A percentile compares a stretch with the other conserved stretches of the same genome.
Evolutionary conservation across 768 basidiomycete species (phyloP).

Genomic region (Leucogyrophana mollusca): DNA sequence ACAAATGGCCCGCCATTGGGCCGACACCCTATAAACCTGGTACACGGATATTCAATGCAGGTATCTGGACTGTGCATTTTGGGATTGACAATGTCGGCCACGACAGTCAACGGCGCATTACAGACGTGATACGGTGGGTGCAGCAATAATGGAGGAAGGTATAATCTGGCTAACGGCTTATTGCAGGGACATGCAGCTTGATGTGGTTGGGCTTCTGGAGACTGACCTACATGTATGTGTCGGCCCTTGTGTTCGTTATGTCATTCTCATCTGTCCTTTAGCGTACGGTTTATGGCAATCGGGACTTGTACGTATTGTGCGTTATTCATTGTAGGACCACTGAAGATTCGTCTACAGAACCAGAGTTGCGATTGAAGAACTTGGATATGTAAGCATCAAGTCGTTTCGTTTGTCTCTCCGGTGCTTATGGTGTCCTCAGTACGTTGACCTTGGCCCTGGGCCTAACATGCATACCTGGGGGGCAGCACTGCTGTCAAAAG

Average conservation of each 20-base stretch:
- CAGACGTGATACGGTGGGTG: slow-evolving; percentile 58
- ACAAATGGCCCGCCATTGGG: slow-evolving; percentile 46
- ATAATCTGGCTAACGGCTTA: background rate
- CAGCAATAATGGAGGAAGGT: slow-evolving; percentile 69
- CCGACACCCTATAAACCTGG: slow-evolving; percentile 62
- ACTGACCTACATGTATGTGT: slow-evolving; percentile 77
- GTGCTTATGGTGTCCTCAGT: slow-evolving; percentile 38
- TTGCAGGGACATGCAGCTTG: slow-evolving; percentile 75
- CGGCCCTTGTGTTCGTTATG: background rate
- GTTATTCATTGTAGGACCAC: background rate
- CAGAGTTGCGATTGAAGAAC: slow-evolving; percentile 70
- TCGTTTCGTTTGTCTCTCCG: background rate
- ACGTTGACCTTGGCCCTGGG: slow-evolving; percentile 87
- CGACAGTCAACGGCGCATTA: slow-evolving; percentile 32
- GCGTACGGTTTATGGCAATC: slow-evolving; percentile 77
- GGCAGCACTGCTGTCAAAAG: slow-evolving; percentile 78
- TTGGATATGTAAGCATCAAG: slow-evolving; percentile 68
- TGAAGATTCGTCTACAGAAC: slow-evolving; percentile 46
- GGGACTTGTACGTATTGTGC: slow-evolving; percentile 61
- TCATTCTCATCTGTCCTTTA: slow-evolving; percentile 24
- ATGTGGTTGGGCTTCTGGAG: slow-evolving; percentile 83
- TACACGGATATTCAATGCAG: slow-evolving; percentile 70
- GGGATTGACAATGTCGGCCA: slow-evolving; percentile 49
- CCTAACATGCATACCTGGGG: slow-evolving; percentile 92
- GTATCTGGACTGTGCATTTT: slow-evolving; percentile 93